These are phyloP conservation scores for Pleurotus sapidus DNA, from an alignment of 768 basidiomycete genomes.

Conservation along the genomic window DNA sequence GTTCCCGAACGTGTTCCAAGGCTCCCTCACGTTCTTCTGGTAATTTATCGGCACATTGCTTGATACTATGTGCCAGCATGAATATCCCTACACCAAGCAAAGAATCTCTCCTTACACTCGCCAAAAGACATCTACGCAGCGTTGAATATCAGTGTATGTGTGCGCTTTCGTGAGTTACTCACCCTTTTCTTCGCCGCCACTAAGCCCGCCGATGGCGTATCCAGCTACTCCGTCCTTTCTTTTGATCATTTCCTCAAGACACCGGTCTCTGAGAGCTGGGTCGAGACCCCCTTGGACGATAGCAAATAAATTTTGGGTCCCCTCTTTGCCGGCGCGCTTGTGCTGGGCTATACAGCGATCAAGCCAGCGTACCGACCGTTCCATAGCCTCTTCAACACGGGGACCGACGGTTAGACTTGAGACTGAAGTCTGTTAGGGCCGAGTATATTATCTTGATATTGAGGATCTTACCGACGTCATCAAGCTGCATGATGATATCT, in stretches of 20 bases:
- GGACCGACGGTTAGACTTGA: constrained; percentile 78
- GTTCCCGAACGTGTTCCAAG: not conserved
- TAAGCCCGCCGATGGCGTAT: constrained; percentile 88
- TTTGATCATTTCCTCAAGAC: constrained; percentile 78
- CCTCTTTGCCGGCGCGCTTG: constrained; percentile 58
- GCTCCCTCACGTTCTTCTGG: constrained; percentile 68
- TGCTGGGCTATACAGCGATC: constrained; percentile 84
- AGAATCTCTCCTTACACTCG: constrained; percentile 54
- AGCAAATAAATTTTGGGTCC: constrained; percentile 82
- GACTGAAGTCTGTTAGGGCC: constrained; percentile 36
- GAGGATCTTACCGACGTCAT: constrained; percentile 75
- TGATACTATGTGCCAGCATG: constrained; percentile 48
- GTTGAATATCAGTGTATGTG: not conserved
- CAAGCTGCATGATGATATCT: constrained; percentile 94
- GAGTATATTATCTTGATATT: not conserved
- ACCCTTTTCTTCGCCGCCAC: constrained; percentile 93
- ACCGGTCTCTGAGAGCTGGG: constrained; percentile 64
- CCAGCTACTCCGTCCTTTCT: constrained; percentile 78
- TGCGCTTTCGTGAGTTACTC: constrained; percentile 6
- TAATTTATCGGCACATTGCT: constrained; percentile 75
- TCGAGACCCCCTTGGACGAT: constrained; percentile 91
- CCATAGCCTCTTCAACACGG: constrained; percentile 86
- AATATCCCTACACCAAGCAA: not conserved
- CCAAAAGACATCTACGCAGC: constrained; percentile 71
- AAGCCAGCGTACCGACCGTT: constrained; percentile 85